phyloP scores from a whole-genome alignment of 2,329 filamentous ascomycete genomes.

The Calonectria crousiana region DNA sequence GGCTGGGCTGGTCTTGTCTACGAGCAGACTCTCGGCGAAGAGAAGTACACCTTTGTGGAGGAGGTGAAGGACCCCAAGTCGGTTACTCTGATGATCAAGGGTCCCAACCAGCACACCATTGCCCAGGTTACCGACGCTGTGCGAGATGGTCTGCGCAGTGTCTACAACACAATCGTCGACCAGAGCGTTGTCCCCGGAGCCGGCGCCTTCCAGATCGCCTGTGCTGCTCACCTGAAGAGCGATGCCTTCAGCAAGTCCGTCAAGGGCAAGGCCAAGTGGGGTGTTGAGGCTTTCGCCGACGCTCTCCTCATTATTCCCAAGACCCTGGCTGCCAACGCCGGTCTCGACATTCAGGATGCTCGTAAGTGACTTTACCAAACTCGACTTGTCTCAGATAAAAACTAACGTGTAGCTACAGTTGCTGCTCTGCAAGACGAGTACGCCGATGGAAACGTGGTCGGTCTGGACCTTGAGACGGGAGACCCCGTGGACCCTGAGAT shows the following conservation, averaged over 20 bases:
- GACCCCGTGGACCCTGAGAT: slow-evolving; percentile 95
- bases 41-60: slow-evolving; percentile 99
- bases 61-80: slow-evolving; percentile 99
- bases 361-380: slow-evolving; percentile 67
- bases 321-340: slow-evolving; percentile 94
- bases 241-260: slow-evolving; percentile 89
- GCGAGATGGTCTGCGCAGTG: slow-evolving; percentile 91
- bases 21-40: slow-evolving; percentile 96
- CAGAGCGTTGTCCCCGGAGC: slow-evolving; percentile 93
- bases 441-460: slow-evolving; percentile 85
- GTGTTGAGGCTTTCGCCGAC: slow-evolving; percentile 94
- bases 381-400: neutral
- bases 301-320: slow-evolving; percentile 96
- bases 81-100: slow-evolving; percentile 97
- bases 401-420: slow-evolving; percentile 64
- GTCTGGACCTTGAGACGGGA: slow-evolving; percentile 87
- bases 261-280: slow-evolving; percentile 98
- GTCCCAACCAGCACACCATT: slow-evolving; percentile 96
- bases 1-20: slow-evolving; percentile 98
- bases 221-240: slow-evolving; percentile 86
- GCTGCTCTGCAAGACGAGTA: slow-evolving; percentile 89
- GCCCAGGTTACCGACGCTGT: slow-evolving; percentile 97
- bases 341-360: slow-evolving; percentile 96
- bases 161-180: slow-evolving; percentile 99
- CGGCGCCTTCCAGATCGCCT: slow-evolving; percentile 96